Evolutionary conservation across 768 basidiomycete species (phyloP).

Genomic region (Zangia roseola): DNA sequence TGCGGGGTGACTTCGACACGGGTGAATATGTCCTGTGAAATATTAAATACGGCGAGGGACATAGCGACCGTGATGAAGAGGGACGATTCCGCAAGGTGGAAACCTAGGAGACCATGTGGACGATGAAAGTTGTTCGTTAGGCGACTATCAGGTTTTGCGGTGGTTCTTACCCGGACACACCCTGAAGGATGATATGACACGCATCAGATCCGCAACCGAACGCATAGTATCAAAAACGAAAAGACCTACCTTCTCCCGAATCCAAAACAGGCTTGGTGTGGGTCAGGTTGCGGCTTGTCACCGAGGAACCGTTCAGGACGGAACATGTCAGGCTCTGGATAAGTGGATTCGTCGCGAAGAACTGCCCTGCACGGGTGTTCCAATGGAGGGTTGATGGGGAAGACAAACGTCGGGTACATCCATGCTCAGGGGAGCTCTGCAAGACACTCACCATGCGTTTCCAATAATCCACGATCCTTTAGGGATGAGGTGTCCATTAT

Average conservation of each 20-base stretch:
- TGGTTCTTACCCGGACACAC: slow-evolving; percentile 19
- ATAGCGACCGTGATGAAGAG: slow-evolving; percentile 30
- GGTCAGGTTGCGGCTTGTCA: slow-evolving; percentile 16
- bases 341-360: slow-evolving; percentile 45
- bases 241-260: slow-evolving; percentile 30
- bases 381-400: neutral
- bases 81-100: slow-evolving; percentile 27
- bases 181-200: slow-evolving; percentile 1
- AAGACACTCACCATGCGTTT: slow-evolving; percentile 23
- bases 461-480: slow-evolving; percentile 25
- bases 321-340: slow-evolving; percentile 33
- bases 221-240: neutral
- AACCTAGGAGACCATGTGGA: too few relatives aligned
- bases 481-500: slow-evolving; percentile 16
- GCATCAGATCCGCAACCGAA: neutral
- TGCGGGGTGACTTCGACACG: slow-evolving; percentile 44
- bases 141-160: too few relatives aligned
- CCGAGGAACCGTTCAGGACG: slow-evolving; percentile 36
- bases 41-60: slow-evolving; percentile 45
- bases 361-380: slow-evolving; percentile 42
- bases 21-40: slow-evolving; percentile 41
- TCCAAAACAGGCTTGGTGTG: slow-evolving; percentile 21
- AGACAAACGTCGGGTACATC: too few relatives aligned
- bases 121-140: too few relatives aligned
- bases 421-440: neutral